Evolutionary conservation across 768 basidiomycete species (phyloP).

Genomic region (Hortiboletus flavorubellus): DNA sequence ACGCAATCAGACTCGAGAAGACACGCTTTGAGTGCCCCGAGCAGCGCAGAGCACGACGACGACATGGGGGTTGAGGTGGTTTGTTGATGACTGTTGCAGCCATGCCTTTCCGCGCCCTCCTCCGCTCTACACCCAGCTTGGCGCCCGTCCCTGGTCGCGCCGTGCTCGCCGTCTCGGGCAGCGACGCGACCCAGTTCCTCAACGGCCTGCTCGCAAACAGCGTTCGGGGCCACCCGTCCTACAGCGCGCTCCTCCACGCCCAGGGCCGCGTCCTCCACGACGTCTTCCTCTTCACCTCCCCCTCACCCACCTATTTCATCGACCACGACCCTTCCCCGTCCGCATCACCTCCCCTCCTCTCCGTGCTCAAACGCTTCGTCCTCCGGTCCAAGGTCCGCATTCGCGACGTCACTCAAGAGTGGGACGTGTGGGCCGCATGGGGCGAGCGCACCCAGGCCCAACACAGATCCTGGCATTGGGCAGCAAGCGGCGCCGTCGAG

Average conservation of each 20-base stretch:
- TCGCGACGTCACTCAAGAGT: conserved; percentile 71
- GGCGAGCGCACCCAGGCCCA: conserved; percentile 43
- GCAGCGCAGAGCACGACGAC: conserved; percentile 73
- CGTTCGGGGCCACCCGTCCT: conserved; percentile 52
- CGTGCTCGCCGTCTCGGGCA: conserved; percentile 73
- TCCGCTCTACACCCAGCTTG: conserved; percentile 47
- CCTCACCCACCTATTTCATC: conserved; percentile 57
- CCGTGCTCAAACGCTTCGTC: conserved; percentile 79
- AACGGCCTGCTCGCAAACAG: conserved; percentile 67
- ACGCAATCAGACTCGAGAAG: conserved; percentile 87
- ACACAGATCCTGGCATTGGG: conserved; percentile 48
- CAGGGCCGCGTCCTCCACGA: conserved; percentile 93
- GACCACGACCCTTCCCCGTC: conserved; percentile 67
- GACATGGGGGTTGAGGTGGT: conserved; percentile 46
- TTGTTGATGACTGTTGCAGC: conserved; percentile 10
- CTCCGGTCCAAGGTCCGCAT: conserved; percentile 88
- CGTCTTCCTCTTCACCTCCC: conserved; percentile 73
- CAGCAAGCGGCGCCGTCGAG: conserved; percentile 74
- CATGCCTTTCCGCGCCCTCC: conserved; percentile 40
- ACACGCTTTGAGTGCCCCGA: conserved; percentile 79
- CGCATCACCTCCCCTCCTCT: conserved; percentile 56
- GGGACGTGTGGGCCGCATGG: conserved; percentile 83
- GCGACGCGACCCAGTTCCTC: conserved; percentile 77
- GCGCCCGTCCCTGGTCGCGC: conserved; percentile 65
- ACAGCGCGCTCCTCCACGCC: conserved; percentile 73